Percentiles rank a stretch among this genome's conserved stretches.
phyloP scores from a whole-genome alignment of 129 eudicot species.

The Glebionis coronaria region DNA sequence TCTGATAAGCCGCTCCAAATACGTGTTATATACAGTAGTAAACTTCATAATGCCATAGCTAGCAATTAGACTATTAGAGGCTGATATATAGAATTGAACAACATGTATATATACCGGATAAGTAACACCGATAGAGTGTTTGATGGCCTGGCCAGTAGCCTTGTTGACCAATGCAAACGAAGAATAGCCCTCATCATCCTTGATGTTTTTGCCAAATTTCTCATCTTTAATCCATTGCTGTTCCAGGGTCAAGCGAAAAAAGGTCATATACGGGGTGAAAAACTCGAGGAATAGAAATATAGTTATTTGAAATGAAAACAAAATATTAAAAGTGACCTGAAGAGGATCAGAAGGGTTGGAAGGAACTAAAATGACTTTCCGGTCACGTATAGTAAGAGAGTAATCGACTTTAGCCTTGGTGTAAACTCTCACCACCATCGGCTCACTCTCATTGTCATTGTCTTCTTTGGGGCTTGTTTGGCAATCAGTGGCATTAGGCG shows the following conservation, averaged over 20 bases:
- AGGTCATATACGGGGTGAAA: too few species aligned
- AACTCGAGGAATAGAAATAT: neutral
- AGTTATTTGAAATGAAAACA: constrained; percentile 35
- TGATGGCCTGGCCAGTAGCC: constrained; percentile 65
- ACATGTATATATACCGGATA: constrained; percentile 41
- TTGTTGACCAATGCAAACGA: constrained; percentile 62
- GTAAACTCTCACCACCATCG: constrained; percentile 27
- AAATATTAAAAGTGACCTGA: constrained; percentile 28
- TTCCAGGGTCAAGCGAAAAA: neutral
- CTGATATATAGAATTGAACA: neutral
- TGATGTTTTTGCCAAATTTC: constrained; percentile 3
- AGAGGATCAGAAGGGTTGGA: constrained; percentile 39
- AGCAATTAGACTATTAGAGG: neutral
- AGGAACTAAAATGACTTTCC: constrained; percentile 45
- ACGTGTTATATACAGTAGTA: too few species aligned
- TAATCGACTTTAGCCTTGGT: constrained; percentile 41
- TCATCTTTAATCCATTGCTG: constrained; percentile 8
- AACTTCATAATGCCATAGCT: neutral
- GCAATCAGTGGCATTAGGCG: neutral
- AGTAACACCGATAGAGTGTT: constrained; percentile 62
- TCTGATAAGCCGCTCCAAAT: too few species aligned
- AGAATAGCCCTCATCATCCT: constrained; percentile 50
- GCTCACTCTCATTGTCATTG: neutral
- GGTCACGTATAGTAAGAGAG: constrained; percentile 43
- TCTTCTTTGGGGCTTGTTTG: neutral